Percentiles rank a stretch among this genome's conserved stretches.
Conservation (phyloP, 495 filamentous ascomycete genomes). For the Emericellopsis terricola region DNA sequence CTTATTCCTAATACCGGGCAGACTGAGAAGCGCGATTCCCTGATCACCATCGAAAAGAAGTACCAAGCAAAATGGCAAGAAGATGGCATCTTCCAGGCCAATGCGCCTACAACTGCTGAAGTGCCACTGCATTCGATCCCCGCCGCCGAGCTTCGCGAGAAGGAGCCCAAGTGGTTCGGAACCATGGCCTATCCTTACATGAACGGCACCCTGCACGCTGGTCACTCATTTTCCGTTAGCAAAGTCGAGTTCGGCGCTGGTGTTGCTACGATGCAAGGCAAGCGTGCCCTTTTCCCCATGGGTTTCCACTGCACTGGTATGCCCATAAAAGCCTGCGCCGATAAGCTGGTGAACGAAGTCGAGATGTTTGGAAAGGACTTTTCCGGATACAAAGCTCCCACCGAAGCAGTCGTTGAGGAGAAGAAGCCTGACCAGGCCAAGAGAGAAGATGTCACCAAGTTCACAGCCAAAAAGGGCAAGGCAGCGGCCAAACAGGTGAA, state of each 20-base stretch:
- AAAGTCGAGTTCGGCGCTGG: conserved; percentile 86
- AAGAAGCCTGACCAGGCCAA: conserved; percentile 11
- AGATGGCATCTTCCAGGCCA: conserved; percentile 58
- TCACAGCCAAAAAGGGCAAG: conserved; percentile 88
- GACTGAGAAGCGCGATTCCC: conserved; percentile 85
- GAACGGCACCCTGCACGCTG: conserved; percentile 87
- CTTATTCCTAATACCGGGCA: conserved; percentile 10
- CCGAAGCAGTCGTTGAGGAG: conserved; percentile 21
- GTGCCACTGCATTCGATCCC: conserved; percentile 52
- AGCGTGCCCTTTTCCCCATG: conserved; percentile 67
- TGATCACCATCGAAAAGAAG: conserved; percentile 79
- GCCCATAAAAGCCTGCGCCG: conserved; percentile 93
- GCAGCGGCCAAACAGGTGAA: conserved; percentile 78
- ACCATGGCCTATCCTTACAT: conserved; percentile 82
- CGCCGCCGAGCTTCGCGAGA: conserved; percentile 53
- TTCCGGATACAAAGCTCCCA: conserved; percentile 45
- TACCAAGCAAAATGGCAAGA: conserved; percentile 80
- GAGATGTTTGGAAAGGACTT: conserved; percentile 81
- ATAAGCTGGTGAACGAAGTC: conserved; percentile 81
- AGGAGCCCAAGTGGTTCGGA: conserved; percentile 76
- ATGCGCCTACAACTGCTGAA: conserved; percentile 63
- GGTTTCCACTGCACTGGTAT: conserved; percentile 96
- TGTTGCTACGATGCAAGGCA: conserved; percentile 75
- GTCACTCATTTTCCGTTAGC: conserved; percentile 73
- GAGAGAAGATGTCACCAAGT: conserved; percentile 70